Base-by-base conservation (phyloP, 2,329 filamentous ascomycete species). In the Aspergillus awamori region DNA sequence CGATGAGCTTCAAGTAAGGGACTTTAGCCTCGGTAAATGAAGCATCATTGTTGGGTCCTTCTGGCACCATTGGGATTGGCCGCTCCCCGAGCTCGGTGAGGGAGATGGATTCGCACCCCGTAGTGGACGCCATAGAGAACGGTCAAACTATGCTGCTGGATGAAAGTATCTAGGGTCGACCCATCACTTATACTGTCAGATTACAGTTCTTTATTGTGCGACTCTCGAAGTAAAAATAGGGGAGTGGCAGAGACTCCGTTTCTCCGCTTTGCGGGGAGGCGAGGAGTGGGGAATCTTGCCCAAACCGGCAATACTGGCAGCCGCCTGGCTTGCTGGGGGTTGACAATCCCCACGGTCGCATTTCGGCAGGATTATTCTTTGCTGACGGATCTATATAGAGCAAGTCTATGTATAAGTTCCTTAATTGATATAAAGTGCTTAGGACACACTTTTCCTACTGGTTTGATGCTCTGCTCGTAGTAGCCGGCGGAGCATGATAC, bases 1-100 rank as follows among this genome's bases (percentile, higher is more conserved):
- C 84, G 39, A 83, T 57, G 2, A 89, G 72, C 68, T 86, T 87
- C 38, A 84, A 58, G 22, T 17, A 17, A 6, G 26, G 26, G 5
- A 24, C 17, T 20, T 51, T 51, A 2, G 33, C 17, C 24, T 43
- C 39, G 33, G 33, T 36, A 15, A 36, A 8, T 2, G 41, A 22
- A 13, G 20, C 3, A 13, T 8, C 20, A 24, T 45, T 13, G 8
- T 22, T 13, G 20, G 41, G 41, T 2, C 7, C 41, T 22, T 45
- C 41, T 36, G 33, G 11, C 41, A 45, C 41, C 2, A 4, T 5
- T 13, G 41, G 10, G 41, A 24, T n/a, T 13, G 41, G 17, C 4
- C 17, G 4, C 4, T 10, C n/a, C 20, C 17, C 41, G 1, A 6
- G 20, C 5, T 45, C 41, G 17, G 41, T 43, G 8, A 43, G 41